Evolutionary conservation across 345 rosid genomes (phyloP).

Genomic region (Clarkia xantiana): DNA sequence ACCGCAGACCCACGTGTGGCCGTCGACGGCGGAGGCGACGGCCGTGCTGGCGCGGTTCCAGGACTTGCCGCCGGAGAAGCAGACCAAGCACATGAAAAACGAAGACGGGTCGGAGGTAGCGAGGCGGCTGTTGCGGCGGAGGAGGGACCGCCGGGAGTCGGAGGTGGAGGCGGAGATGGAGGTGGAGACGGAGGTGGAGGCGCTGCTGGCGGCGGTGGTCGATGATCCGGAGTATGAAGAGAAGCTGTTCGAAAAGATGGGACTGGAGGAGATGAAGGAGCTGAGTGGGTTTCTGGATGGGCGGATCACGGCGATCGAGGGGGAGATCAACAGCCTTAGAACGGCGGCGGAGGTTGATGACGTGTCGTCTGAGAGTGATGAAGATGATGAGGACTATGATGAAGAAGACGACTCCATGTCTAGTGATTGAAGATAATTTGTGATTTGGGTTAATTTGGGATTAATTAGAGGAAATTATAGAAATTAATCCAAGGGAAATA

Average conservation of each 20-base stretch:
- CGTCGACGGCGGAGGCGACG: conserved; percentile 14
- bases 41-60: conserved; percentile 11
- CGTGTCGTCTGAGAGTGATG: not conserved
- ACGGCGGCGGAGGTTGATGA: not conserved
- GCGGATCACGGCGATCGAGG: conserved; percentile 8
- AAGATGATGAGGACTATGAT: not conserved
- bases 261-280: conserved; percentile 10
- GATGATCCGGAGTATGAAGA: conserved; percentile 1
- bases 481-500: too few species aligned
- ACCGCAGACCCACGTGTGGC: conserved; percentile 24
- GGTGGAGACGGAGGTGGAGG: conserved; percentile 16
- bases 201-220: conserved; percentile 6
- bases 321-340: not conserved
- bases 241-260: not conserved
- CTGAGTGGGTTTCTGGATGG: conserved; percentile 7
- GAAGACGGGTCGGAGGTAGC: conserved; percentile 13
- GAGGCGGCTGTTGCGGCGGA: conserved; percentile 9
- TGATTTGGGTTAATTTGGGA: too few species aligned
- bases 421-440: not conserved
- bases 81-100: conserved; percentile 25
- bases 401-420: not conserved
- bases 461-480: too few species aligned
- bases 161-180: conserved; percentile 14
- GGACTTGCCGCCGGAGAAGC: conserved; percentile 13
- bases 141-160: not conserved